Base-by-base conservation (phyloP, 2,329 filamentous ascomycete species). In the Aspergillus brunneoviolaceus region DNA sequence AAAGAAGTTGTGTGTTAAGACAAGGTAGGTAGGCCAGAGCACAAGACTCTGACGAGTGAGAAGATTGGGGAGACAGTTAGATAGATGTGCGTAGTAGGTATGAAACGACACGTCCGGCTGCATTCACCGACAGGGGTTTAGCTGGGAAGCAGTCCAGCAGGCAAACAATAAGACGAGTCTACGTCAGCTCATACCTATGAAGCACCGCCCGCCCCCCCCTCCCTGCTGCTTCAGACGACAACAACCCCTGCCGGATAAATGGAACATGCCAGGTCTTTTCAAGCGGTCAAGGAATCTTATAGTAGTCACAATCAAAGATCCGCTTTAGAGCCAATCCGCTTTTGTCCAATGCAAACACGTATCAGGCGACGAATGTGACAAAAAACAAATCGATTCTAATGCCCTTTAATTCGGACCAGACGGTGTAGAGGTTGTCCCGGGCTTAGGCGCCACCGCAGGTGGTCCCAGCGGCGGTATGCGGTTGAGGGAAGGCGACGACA, bases 401-500 rank as follows among this genome's bases (percentile, higher is more conserved):
- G n/a, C 1, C n/a, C 42, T 55, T 57, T 27, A 55, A 58, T 58
- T 60, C 45, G 23, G 39, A 12, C 47, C 60, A 51, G 59, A 60
- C 35, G 63, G 65, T 45, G 68, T 65, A 42, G 67, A 62, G 11
- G 67, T 59, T 10, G 67, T 60, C 49, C 69, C 70, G n/a, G 62
- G 69, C 27, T 69, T 64, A 12, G 68, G 68, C 3, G 62, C 60
- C 42, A 64, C 58, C 16, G 68, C 65, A 12, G 69, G 67, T 21
- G 73, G 67, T n/a, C 67, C 69, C 45, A 75, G 49, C n/a, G 70
- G 67, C 23, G 71, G 72, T 27, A 74, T 66, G 19, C 70, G 72
- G 56, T 71, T 71, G 51, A 74, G 62, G 0, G 72, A 73, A 7
- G 72, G 72, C 6, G 72, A 74, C 4, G 71, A 72, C 70, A 74